Evolutionary conservation across 495 filamentous ascomycete species (phyloP), one percentile per base, ranked within the genome.

Genomic region (Xylaria nigripes): DNA sequence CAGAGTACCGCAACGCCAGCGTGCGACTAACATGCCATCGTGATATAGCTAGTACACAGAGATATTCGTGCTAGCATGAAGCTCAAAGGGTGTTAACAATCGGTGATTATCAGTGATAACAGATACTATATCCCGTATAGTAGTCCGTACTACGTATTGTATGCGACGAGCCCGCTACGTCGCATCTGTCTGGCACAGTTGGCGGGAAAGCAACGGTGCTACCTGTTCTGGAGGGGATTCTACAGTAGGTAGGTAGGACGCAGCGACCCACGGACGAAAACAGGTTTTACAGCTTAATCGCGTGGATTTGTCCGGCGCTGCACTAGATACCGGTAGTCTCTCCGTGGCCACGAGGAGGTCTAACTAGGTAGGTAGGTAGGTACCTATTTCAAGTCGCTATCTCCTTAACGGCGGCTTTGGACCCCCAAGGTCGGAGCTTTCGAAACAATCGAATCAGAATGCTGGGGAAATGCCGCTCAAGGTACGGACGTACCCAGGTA

Each of bases 241-340:
- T n/a, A n/a, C n/a, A n/a, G n/a, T n/a, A n/a, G n/a, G n/a, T n/a
- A n/a, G n/a, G n/a, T n/a, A 18, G 36, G 42, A 48, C 18, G 40
- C 45, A 36, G 51, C 51, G 22, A 25, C 30, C 6, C 45, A 23
- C 32, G 24, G 36, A 21, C 6, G 34, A 23, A 45, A n/a, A 40
- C 51, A 45, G 51, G 44, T 45, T 54, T 54, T 48, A 10, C 41
- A 45, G 21, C 50, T 53, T 30, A 41, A 45, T 45, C 41, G 24
- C 45, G 50, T 41, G 45, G 25, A 45, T 18, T 43, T 53, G 21
- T 19, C 42, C 32, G 32, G 44, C 16, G 51, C 43, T 54, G 43
- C 27, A 40, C 23, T 29, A 45, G 23, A 40, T 22, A 34, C 30
- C 51, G 9, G 25, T 3, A 29, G 4, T 29, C 4, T 29, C 3